These are phyloP conservation scores for Pleurotus platypus DNA, from an alignment of 768 basidiomycete genomes.

Conservation along the genomic window DNA sequence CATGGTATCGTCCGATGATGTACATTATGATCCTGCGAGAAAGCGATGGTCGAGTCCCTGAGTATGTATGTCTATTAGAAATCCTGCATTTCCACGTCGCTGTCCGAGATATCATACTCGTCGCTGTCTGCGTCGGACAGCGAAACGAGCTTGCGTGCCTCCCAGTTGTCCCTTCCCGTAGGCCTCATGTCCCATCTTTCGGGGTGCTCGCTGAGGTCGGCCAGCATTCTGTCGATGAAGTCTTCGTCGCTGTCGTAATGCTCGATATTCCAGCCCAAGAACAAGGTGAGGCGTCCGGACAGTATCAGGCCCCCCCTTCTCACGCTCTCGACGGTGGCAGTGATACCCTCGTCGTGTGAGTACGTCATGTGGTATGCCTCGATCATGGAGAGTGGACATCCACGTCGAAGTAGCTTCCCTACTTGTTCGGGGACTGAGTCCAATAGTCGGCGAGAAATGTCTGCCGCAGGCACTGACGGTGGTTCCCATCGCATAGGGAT, in stretches of 20 bases:
- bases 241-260: conserved; percentile 40
- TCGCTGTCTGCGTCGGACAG: conserved; percentile 20
- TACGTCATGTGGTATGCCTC: conserved; percentile 53
- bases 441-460: neutral
- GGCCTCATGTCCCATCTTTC: conserved; percentile 29
- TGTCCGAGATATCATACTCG: conserved; percentile 31
- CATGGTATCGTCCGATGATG: too few species aligned
- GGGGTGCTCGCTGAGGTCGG: conserved; percentile 27
- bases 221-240: conserved; percentile 38
- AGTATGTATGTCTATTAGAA: too few species aligned
- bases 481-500: conserved; percentile 57
- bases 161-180: conserved; percentile 21
- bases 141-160: conserved; percentile 29
- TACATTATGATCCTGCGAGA: too few species aligned
- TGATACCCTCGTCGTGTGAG: conserved; percentile 48
- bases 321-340: conserved; percentile 29
- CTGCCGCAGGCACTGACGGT: conserved; percentile 21
- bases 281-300: conserved; percentile 33
- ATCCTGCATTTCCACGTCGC: conserved; percentile 18
- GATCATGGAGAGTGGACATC: conserved; percentile 55
- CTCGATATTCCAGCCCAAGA: conserved; percentile 67
- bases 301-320: conserved; percentile 2
- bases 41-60: too few species aligned
- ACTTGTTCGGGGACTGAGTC: neutral
- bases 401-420: conserved; percentile 12